phyloP scores from a whole-genome alignment of 2,329 filamentous ascomycete genomes.

The Diaporthe velutina region DNA sequence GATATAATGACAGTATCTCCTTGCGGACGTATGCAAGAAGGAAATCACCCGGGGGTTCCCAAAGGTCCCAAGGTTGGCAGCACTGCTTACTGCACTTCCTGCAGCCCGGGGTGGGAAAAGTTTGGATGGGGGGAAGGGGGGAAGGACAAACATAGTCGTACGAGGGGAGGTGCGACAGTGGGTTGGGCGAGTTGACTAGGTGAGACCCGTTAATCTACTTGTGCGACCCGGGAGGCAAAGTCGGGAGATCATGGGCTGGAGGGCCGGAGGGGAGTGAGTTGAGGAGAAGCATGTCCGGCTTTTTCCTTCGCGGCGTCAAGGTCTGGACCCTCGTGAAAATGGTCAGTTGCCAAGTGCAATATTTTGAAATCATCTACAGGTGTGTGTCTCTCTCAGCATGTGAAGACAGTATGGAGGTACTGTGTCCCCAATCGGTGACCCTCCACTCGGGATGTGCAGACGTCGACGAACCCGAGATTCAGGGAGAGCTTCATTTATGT shows the following conservation, averaged over 20 bases:
- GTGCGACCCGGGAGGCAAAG: conserved; percentile 24
- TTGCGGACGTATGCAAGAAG: conserved; percentile 36
- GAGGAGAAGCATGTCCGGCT: conserved; percentile 5
- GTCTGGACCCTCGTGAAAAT: not conserved
- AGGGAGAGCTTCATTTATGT: not conserved
- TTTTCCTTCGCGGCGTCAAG: not conserved
- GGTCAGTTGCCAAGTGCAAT: not conserved
- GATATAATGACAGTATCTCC: not conserved
- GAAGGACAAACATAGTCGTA: not conserved
- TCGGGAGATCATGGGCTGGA: conserved; percentile 28
- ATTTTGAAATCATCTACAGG: not conserved
- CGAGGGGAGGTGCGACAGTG: conserved; percentile 29
- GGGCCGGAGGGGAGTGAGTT: not conserved
- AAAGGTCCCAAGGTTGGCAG: not conserved
- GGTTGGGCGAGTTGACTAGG: conserved; percentile 37
- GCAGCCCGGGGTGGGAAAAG: not conserved
- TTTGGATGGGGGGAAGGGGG: not conserved
- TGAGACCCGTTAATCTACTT: conserved; percentile 38
- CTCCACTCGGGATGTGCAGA: not conserved
- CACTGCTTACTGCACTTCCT: not conserved
- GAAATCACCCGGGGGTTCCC: conserved; percentile 22
- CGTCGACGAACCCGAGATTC: not conserved
- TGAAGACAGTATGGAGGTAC: conserved; percentile 28
- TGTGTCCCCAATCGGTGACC: not conserved
- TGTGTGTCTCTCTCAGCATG: not conserved